A percentile compares a stretch with the other conserved stretches of the same genome.
These are phyloP conservation scores for Kwoniella bestiolae DNA, from an alignment of 768 basidiomycete genomes.

Conservation along the genomic window DNA sequence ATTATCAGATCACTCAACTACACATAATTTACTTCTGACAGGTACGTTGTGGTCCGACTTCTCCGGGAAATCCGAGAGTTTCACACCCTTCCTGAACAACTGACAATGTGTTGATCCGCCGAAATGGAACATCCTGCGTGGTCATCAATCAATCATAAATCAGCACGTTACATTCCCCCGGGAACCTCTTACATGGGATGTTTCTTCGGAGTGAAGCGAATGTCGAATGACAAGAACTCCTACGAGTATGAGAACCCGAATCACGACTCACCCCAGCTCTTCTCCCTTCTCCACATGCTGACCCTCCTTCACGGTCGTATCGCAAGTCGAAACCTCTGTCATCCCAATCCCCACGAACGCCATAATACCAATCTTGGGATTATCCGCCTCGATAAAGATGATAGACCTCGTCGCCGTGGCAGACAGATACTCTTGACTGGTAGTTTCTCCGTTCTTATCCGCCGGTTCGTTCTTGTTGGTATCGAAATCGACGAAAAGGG, in stretches of 20 bases:
- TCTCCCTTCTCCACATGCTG: conserved; percentile 64
- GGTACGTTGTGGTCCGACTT: conserved; percentile 53
- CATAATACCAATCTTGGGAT: conserved; percentile 64
- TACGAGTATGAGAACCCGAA: background rate
- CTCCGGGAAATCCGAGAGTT: conserved; percentile 54
- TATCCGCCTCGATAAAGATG: conserved; percentile 66
- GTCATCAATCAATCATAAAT: background rate
- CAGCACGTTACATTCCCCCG: background rate
- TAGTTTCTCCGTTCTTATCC: conserved; percentile 50
- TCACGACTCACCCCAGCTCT: conserved; percentile 60
- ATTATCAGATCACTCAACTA: conserved; percentile 44
- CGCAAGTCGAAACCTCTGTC: conserved; percentile 68
- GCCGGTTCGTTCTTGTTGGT: conserved; percentile 55
- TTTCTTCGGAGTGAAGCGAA: no score
- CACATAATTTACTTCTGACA: conserved; percentile 52
- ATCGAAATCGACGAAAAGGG: conserved; percentile 59
- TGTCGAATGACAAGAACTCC: no score
- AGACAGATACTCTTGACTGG: conserved; percentile 60
- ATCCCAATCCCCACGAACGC: conserved; percentile 68
- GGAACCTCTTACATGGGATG: no score
- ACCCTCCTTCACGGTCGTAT: conserved; percentile 62
- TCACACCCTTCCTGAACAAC: conserved; percentile 61
- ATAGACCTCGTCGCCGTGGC: conserved; percentile 63
- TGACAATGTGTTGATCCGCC: conserved; percentile 65
- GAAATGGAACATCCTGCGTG: conserved; percentile 63